Percentiles rank a stretch among this genome's conserved stretches.
phyloP scores from a whole-genome alignment of 192 early-diverging fungal species.

The Coemansia guatemalensis region DNA sequence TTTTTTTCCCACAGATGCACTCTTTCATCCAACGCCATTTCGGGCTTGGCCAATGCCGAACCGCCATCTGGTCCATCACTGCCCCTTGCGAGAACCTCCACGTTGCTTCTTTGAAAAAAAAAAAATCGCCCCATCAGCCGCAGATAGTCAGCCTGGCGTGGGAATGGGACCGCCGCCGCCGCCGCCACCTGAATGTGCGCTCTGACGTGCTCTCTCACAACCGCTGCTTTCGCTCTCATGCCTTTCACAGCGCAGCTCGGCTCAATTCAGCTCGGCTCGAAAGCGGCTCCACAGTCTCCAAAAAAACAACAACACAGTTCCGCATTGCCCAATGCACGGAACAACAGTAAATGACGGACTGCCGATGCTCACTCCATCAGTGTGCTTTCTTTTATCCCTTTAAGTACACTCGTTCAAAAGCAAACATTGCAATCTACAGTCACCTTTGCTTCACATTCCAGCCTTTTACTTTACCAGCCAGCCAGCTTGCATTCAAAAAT shows the following conservation, averaged over 20 bases:
- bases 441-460: not conserved
- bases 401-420: no score
- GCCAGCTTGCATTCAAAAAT: not conserved
- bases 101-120: slow-evolving; percentile 1
- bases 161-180: not conserved
- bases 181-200: no score
- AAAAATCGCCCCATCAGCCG: no score
- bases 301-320: no score
- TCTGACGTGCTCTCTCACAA: no score
- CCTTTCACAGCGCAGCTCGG: not conserved
- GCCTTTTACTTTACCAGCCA: not conserved
- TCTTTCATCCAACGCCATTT: not conserved
- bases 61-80: slow-evolving; percentile 9
- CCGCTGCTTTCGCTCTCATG: not conserved
- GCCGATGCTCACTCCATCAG: no score
- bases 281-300: no score
- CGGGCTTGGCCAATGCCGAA: slow-evolving; percentile 10
- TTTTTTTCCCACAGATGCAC: slow-evolving; percentile 10
- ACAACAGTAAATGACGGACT: no score
- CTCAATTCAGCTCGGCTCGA: not conserved
- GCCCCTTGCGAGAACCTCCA: slow-evolving; percentile 11
- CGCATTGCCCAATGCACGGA: no score
- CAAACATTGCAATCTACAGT: no score
- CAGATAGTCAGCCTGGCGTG: no score
- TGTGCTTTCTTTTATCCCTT: no score